Base-by-base conservation (phyloP, 164 flowering plant genomes). In the Annona squamosa region DNA sequence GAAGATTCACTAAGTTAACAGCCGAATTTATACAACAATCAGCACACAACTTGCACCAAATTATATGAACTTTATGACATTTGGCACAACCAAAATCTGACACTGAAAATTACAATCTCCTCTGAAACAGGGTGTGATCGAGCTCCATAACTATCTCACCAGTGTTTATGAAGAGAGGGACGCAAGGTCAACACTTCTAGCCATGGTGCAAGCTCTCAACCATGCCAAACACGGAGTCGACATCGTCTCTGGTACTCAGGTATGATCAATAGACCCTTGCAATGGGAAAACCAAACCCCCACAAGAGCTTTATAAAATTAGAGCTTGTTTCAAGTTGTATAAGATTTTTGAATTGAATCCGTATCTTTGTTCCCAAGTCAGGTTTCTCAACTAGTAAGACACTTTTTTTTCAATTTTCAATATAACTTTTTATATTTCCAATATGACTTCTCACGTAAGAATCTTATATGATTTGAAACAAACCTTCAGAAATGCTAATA, bases 181-280 rank as follows among this genome's bases (percentile, higher is more conserved):
- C 79, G 99, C 99, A 71, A 87, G 99, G 71, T 93, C 98, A 41
- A 90, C 99, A 41, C 85, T 96, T 43, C 85, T 96, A 73, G 91
- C 97, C 52, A 86, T 96, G 97, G 90, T 96, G 71, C 97, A 93
- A 84, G 97, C 99, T 74, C 88, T 96, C 52, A 96, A 88, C 82
- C 98, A 93, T 86, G 99, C 99, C 71, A 96, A 93, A 79, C 86
- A 91, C 77, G 99, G 99, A 3, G 90, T 93, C 59, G 99, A 96
- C 79, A 96, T 96, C 76, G 81, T 96, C 56, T 91, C 97, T 2
- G 99, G 98, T 74, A 96, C 97, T 48, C 79, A 87, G 82, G 99
- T 95, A 89, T 7, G 88, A 19, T 12, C 7, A 17, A 64, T 19
- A 26, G 12, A 64, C 37, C 37, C 37, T 26, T 26, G 37, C 37